Percentiles rank a stretch among this genome's conserved stretches.
Conservation (phyloP, 139 green algal species). For the Coccomyxa sp. region DNA sequence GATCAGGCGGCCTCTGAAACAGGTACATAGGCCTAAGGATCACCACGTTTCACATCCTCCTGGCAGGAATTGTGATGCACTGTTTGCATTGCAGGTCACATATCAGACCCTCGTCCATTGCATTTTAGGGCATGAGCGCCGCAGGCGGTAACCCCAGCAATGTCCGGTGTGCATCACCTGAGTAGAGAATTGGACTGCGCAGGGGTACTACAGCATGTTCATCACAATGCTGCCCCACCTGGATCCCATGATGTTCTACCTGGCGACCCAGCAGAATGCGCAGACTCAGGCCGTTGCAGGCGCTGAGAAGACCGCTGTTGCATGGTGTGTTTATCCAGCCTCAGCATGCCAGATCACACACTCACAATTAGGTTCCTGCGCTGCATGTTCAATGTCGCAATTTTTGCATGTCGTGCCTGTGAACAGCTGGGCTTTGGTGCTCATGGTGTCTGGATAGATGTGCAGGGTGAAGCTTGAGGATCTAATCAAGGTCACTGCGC, state of each 20-base stretch:
- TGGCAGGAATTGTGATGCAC: too few relatives aligned
- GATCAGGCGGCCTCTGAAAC: constrained; percentile 24
- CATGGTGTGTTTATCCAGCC: constrained; percentile 19
- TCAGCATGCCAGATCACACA: not conserved
- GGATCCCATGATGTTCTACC: constrained; percentile 35
- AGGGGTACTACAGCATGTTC: constrained; percentile 33
- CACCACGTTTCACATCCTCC: too few relatives aligned
- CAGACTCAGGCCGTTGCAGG: constrained; percentile 28
- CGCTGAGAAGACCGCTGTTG: constrained; percentile 42
- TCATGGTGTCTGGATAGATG: not conserved
- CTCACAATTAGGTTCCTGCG: not conserved
- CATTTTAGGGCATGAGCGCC: not conserved
- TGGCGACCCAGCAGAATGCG: constrained; percentile 28
- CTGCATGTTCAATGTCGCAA: not conserved
- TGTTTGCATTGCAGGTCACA: not conserved
- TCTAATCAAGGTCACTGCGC: constrained; percentile 19
- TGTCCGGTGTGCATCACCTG: not conserved
- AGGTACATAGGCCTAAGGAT: too few relatives aligned
- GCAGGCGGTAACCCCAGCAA: not conserved
- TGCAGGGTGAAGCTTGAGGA: constrained; percentile 26
- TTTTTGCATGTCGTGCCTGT: not conserved
- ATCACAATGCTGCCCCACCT: constrained; percentile 24
- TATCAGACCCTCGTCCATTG: not conserved
- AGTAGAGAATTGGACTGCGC: not conserved
- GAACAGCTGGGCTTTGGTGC: not conserved